Evolutionary conservation across 2,329 filamentous ascomycete species (phyloP).

Genomic region (Plectosphaerella sp.): DNA sequence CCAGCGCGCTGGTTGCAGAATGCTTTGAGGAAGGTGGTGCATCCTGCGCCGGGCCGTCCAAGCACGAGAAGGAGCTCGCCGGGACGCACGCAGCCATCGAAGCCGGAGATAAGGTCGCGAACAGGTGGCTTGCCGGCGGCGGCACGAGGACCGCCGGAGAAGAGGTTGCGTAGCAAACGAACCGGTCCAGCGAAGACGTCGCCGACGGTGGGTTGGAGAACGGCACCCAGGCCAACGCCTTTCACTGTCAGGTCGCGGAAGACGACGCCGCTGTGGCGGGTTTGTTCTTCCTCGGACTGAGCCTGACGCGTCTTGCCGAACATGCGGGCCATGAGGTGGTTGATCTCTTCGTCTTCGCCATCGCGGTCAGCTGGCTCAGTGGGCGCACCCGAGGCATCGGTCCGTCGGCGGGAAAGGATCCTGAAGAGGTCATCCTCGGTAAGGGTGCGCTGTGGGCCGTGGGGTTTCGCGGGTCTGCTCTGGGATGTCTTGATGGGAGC

Average conservation of each 20-base stretch:
- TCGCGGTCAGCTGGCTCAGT: constrained; percentile 25
- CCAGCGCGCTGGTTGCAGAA: constrained; percentile 66
- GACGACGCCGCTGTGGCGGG: constrained; percentile 63
- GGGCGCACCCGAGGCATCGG: constrained; percentile 21
- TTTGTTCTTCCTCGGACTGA: constrained; percentile 66
- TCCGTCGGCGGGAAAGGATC: constrained; percentile 43
- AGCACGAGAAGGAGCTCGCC: constrained; percentile 56
- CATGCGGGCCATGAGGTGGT: constrained; percentile 64
- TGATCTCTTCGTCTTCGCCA: constrained; percentile 43
- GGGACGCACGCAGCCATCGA: constrained; percentile 49
- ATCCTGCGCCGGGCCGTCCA: constrained; percentile 53
- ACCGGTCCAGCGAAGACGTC: constrained; percentile 27
- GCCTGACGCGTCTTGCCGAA: constrained; percentile 62
- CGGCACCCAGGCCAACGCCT: constrained; percentile 63
- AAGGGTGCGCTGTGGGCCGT: constrained; percentile 16
- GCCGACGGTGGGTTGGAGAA: constrained; percentile 37
- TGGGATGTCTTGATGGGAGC: constrained; percentile 20
- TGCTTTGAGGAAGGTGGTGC: constrained; percentile 53
- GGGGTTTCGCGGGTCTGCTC: constrained; percentile 11
- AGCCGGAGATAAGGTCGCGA: constrained; percentile 39
- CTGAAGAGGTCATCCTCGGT: constrained; percentile 50
- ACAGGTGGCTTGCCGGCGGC: constrained; percentile 29
- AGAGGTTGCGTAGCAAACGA: constrained; percentile 16
- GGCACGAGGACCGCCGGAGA: constrained; percentile 21
- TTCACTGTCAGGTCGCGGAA: constrained; percentile 69